A percentile compares a stretch with the other conserved stretches of the same genome.
Evolutionary conservation across 2,329 filamentous ascomycete species (phyloP).

Genomic region (Colletotrichum sp.): DNA sequence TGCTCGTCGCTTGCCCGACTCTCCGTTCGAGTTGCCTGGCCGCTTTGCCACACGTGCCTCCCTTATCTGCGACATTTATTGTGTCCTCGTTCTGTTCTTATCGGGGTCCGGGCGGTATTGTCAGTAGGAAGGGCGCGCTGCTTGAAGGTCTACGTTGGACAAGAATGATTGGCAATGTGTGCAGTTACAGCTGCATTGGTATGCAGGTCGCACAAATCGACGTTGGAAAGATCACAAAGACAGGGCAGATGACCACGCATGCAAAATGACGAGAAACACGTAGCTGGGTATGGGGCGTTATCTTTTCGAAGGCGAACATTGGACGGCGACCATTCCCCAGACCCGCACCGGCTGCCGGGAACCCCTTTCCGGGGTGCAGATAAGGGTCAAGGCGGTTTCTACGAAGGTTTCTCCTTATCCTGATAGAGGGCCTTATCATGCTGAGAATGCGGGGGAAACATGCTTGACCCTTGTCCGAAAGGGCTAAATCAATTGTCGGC

Average conservation of each 20-base stretch:
- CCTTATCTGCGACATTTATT: not conserved
- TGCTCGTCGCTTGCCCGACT: constrained; percentile 18
- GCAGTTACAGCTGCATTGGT: not conserved
- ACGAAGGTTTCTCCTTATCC: not conserved
- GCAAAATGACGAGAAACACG: not conserved
- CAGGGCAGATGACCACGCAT: not conserved
- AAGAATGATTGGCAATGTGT: not conserved
- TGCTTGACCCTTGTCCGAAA: not conserved
- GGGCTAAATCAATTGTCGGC: not conserved
- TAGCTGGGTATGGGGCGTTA: not conserved
- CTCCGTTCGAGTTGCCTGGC: not conserved
- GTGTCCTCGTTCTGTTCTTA: not conserved
- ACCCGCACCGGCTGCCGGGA: not conserved
- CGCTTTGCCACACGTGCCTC: not conserved
- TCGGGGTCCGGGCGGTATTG: not conserved
- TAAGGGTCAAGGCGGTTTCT: not conserved
- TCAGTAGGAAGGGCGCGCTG: not conserved
- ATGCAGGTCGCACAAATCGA: not conserved
- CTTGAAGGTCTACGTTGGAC: not conserved
- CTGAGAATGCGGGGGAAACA: not conserved
- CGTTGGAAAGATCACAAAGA: not conserved
- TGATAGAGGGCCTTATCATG: not conserved
- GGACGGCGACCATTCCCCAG: not conserved
- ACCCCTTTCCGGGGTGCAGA: not conserved
- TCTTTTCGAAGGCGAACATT: not conserved